These are phyloP conservation scores for Neurospora crassa DNA, from an alignment of 2,329 filamentous ascomycete species.

Conservation along the genomic window DNA sequence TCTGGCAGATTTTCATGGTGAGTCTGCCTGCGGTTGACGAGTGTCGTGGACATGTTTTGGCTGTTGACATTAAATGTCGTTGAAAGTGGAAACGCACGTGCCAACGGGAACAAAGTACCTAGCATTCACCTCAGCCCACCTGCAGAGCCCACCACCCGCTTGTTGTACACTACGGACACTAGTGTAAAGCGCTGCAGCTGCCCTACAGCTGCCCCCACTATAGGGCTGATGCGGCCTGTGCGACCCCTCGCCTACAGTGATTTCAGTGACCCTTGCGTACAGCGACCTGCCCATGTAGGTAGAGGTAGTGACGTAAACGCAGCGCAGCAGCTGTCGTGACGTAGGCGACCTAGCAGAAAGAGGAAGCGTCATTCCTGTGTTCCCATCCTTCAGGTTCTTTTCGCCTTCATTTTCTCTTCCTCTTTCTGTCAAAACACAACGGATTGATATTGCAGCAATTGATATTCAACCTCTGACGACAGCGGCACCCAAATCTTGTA, in stretches of 20 bases:
- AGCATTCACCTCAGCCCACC: too few relatives aligned
- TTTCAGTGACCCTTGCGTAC: too few relatives aligned
- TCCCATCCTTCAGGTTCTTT: too few relatives aligned
- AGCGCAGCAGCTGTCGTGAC: neutral
- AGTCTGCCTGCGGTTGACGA: neutral
- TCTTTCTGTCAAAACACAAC: neutral
- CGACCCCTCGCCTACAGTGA: neutral
- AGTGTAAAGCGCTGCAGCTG: neutral
- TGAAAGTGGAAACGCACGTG: neutral
- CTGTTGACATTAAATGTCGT: neutral
- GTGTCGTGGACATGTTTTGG: neutral
- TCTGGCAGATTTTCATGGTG: too few relatives aligned
- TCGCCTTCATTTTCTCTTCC: neutral
- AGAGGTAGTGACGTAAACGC: neutral
- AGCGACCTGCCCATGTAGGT: too few relatives aligned
- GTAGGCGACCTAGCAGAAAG: neutral
- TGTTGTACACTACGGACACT: too few relatives aligned
- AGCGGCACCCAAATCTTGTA: neutral
- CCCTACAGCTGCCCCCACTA: neutral
- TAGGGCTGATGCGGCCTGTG: neutral
- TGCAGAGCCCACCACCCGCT: neutral
- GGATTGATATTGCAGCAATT: neutral
- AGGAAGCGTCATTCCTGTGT: neutral
- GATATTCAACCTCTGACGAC: neutral
- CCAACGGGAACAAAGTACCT: too few relatives aligned